Evolutionary conservation across 129 eudicot genomes (phyloP).

Genomic region (Flaveria trinervia): DNA sequence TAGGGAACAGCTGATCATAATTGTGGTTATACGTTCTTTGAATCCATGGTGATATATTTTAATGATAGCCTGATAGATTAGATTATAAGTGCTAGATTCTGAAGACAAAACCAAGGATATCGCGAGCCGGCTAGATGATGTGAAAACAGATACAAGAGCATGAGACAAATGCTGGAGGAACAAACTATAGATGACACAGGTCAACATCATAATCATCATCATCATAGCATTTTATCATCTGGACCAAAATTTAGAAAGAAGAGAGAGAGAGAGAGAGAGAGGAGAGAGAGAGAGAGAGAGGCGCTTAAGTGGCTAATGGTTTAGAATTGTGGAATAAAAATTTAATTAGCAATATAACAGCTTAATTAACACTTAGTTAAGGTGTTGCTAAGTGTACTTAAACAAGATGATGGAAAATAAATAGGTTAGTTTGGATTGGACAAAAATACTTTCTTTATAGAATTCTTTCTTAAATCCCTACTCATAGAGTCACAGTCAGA

Average conservation of each 20-base stretch:
- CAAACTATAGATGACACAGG: not conserved
- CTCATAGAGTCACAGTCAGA: no score
- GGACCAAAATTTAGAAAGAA: not conserved
- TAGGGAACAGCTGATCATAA: not conserved
- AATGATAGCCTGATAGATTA: not conserved
- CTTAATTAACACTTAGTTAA: no score
- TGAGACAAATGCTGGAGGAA: not conserved
- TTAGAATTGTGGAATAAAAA: no score
- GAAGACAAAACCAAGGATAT: not conserved
- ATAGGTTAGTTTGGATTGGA: no score
- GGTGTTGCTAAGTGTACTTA: no score
- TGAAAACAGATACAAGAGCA: not conserved
- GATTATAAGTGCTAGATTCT: not conserved
- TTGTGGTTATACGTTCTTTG: not conserved
- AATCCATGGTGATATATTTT: not conserved
- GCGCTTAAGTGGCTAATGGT: no score
- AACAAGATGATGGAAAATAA: no score
- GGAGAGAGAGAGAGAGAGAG: no score
- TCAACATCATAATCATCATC: not conserved
- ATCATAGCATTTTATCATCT: not conserved
- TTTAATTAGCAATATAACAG: no score
- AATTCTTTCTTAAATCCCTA: no score
- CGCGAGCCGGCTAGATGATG: not conserved
- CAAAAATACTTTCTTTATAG: no score
- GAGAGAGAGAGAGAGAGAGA: no score